Evolutionary conservation across 1,284 basidiomycete genomes (phyloP).

Genomic region (Vanrija pseudolonga): DNA sequence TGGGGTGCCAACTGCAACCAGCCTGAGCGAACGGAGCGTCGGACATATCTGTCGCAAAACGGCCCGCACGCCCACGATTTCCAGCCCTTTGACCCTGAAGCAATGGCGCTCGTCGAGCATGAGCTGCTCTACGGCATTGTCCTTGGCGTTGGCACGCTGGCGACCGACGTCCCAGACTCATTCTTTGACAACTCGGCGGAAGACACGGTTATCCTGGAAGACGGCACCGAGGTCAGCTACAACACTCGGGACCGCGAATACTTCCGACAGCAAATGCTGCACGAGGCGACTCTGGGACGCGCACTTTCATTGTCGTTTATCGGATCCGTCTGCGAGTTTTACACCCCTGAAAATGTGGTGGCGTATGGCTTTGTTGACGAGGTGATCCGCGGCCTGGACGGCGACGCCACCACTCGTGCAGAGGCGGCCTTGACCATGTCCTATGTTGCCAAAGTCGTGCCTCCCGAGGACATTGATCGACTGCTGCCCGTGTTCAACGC

Average conservation of each 20-base stretch:
- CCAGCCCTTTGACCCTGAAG: conserved; percentile 55
- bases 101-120: conserved; percentile 65
- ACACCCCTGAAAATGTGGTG: conserved; percentile 60
- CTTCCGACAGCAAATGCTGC: conserved; percentile 43
- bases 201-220: conserved; percentile 12
- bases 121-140: conserved; percentile 80
- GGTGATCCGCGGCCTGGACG: conserved; percentile 71
- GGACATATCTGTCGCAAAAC: conserved; percentile 41
- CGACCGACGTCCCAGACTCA: conserved; percentile 51
- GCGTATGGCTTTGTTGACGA: conserved; percentile 69
- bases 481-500: conserved; percentile 75
- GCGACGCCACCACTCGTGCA: conserved; percentile 77
- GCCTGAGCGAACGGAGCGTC: conserved; percentile 21
- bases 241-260: conserved; percentile 22
- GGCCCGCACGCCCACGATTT: conserved; percentile 45
- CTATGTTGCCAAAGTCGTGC: conserved; percentile 77
- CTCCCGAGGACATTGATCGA: conserved; percentile 63
- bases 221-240: neutral
- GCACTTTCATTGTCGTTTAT: conserved; percentile 91
- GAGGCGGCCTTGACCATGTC: conserved; percentile 89
- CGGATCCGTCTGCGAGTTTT: conserved; percentile 57
- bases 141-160: conserved; percentile 78
- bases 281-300: conserved; percentile 79
- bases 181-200: conserved; percentile 27
- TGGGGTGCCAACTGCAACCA: conserved; percentile 27